These are phyloP conservation scores for Albophoma yamanashiensis DNA, from an alignment of 2,329 filamentous ascomycete genomes.

Conservation along the genomic window DNA sequence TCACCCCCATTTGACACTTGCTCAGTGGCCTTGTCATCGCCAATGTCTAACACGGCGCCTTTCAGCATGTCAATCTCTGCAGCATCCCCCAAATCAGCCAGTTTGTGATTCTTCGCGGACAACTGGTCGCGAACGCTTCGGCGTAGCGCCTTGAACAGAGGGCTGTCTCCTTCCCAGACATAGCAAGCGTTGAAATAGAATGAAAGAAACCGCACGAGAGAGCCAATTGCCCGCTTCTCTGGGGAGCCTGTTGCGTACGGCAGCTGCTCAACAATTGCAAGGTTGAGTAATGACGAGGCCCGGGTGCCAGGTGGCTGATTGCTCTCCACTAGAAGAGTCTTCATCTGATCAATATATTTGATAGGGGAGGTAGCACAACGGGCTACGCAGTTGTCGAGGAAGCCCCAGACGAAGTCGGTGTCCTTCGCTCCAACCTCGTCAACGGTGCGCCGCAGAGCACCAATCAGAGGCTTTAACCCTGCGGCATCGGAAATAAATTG, in stretches of 20 bases:
- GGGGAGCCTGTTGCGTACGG: constrained; percentile 51
- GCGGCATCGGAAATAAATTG: constrained; percentile 49
- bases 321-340: constrained; percentile 28
- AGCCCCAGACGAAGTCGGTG: constrained; percentile 46
- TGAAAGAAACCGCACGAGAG: constrained; percentile 48
- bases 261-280: constrained; percentile 68
- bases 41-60: constrained; percentile 1
- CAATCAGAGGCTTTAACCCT: constrained; percentile 36
- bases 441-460: constrained; percentile 15
- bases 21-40: constrained; percentile 1
- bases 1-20: constrained; percentile 3
- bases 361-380: constrained; percentile 67
- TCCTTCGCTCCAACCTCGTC: constrained; percentile 7
- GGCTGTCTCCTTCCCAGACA: constrained; percentile 32
- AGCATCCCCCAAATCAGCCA: constrained; percentile 9
- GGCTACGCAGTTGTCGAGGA: constrained; percentile 73
- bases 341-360: constrained; percentile 68
- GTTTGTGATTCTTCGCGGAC: constrained; percentile 11
- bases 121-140: constrained; percentile 20
- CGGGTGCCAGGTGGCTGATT: constrained; percentile 12
- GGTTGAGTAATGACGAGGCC: constrained; percentile 48
- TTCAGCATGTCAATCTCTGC: constrained; percentile 8
- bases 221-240: constrained; percentile 27
- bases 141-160: constrained; percentile 16
- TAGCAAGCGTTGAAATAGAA: constrained; percentile 44